Evolutionary conservation across 1,284 basidiomycete genomes (phyloP).

Genomic region (Melanopsichium pennsylvanicum): DNA sequence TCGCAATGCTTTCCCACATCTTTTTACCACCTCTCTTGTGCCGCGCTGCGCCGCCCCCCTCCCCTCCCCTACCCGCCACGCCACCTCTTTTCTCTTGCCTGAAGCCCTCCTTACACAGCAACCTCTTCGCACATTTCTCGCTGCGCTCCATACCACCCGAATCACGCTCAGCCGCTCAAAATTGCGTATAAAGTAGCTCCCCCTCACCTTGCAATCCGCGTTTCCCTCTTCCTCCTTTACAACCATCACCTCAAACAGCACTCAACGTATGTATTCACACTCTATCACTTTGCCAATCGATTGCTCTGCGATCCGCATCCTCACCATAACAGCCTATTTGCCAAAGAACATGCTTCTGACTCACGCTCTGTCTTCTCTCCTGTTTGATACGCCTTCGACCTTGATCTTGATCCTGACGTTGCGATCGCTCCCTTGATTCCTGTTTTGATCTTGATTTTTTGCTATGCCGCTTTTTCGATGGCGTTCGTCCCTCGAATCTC

Average conservation of each 20-base stretch:
- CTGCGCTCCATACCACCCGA: not conserved
- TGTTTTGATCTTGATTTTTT: slow-evolving; percentile 7
- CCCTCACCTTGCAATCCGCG: slow-evolving; percentile 3
- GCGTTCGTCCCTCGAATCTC: slow-evolving; percentile 1
- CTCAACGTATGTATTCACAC: slow-evolving; percentile 34
- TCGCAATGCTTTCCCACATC: slow-evolving; percentile 10
- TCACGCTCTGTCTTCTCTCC: slow-evolving; percentile 1
- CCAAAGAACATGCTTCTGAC: slow-evolving; percentile 15
- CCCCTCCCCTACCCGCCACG: not conserved
- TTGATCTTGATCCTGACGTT: not conserved
- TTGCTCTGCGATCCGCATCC: not conserved
- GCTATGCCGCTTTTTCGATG: slow-evolving; percentile 7
- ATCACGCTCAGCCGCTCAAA: slow-evolving; percentile 7
- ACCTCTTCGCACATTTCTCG: slow-evolving; percentile 8
- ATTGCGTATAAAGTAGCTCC: slow-evolving; percentile 37
- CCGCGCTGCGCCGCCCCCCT: too few species aligned
- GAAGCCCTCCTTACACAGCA: slow-evolving; percentile 1
- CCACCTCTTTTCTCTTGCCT: slow-evolving; percentile 10
- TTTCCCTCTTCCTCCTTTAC: slow-evolving; percentile 27
- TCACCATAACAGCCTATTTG: not conserved
- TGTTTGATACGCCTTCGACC: not conserved
- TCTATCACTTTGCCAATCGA: slow-evolving; percentile 1
- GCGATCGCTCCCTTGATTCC: not conserved
- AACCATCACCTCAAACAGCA: slow-evolving; percentile 38
- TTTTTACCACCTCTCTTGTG: too few species aligned